Percentiles rank a stretch among this genome's conserved stretches.
phyloP scores from a whole-genome alignment of 768 basidiomycete genomes.

The Tubosaeta sp. region DNA sequence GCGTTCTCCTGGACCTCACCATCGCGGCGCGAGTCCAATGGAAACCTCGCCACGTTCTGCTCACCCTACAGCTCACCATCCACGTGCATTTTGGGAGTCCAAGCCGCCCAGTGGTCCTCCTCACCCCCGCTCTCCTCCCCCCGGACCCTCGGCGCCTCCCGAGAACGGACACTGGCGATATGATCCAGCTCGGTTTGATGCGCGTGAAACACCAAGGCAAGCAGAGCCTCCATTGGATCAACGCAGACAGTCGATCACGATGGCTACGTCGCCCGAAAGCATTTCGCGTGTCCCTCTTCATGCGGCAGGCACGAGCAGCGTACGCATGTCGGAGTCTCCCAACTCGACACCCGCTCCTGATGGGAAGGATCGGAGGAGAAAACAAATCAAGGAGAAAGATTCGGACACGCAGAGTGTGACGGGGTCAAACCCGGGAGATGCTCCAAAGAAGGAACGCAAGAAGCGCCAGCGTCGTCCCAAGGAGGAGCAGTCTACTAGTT shows the following conservation, averaged over 20 bases:
- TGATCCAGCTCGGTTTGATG: conserved; percentile 54
- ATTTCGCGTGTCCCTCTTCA: conserved; percentile 28
- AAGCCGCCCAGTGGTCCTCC: conserved; percentile 40
- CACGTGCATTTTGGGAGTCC: conserved; percentile 56
- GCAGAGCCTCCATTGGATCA: conserved; percentile 30
- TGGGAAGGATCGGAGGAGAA: conserved; percentile 43
- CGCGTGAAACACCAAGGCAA: conserved; percentile 39
- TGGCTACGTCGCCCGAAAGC: conserved; percentile 47
- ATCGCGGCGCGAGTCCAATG: conserved; percentile 46
- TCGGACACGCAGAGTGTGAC: conserved; percentile 31
- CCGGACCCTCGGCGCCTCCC: conserved; percentile 34
- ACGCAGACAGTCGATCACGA: conserved; percentile 33
- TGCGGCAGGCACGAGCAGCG: conserved; percentile 25
- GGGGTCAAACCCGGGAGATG: conserved; percentile 33
- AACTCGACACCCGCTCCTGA: conserved; percentile 41
- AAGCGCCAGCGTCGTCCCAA: conserved; percentile 42
- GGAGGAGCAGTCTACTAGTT: conserved; percentile 38
- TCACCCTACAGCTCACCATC: conserved; percentile 35
- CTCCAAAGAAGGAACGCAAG: conserved; percentile 56
- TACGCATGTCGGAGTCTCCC: conserved; percentile 61
- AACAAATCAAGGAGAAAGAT: conserved; percentile 49
- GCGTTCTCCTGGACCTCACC: conserved; percentile 37
- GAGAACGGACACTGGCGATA: conserved; percentile 53
- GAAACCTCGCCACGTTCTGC: conserved; percentile 58
- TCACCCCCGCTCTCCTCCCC: conserved; percentile 31